These are phyloP conservation scores for Vicia villosa DNA, from an alignment of 306 rosid species.

Conservation along the genomic window DNA sequence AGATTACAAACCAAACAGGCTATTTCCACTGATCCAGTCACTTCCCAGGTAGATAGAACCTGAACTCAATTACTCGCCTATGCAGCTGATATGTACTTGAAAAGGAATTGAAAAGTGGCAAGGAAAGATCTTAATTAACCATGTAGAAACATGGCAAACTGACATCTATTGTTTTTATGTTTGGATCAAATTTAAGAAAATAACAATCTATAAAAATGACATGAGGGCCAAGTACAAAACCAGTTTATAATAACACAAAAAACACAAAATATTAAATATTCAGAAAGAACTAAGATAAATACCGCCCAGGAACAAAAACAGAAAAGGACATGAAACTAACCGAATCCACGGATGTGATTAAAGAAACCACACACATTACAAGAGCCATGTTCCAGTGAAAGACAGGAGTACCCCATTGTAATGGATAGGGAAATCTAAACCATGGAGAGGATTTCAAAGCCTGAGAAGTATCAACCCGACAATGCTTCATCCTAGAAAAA, in stretches of 20 bases:
- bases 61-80: neutral
- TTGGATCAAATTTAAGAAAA: conserved; percentile 1
- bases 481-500: conserved; percentile 86
- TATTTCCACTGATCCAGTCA: neutral
- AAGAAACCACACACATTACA: conserved; percentile 91
- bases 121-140: conserved; percentile 8
- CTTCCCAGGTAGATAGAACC: conserved; percentile 9
- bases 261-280: conserved; percentile 12
- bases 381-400: conserved; percentile 96
- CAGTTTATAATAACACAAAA: conserved; percentile 14
- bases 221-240: conserved; percentile 14
- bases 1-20: neutral
- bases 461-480: conserved; percentile 89
- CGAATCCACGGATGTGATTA: conserved; percentile 95
- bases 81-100: neutral
- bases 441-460: conserved; percentile 83
- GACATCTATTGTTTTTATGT: conserved; percentile 3
- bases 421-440: conserved; percentile 98
- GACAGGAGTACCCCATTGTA: conserved; percentile 99
- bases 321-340: conserved; percentile 63
- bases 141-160: neutral
- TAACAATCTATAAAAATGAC: neutral
- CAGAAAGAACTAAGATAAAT: conserved; percentile 18
- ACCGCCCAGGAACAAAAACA: conserved; percentile 29
- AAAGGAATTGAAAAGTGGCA: neutral